Base-by-base conservation (phyloP, 768 basidiomycete genomes). In the Pholiota conissans region DNA sequence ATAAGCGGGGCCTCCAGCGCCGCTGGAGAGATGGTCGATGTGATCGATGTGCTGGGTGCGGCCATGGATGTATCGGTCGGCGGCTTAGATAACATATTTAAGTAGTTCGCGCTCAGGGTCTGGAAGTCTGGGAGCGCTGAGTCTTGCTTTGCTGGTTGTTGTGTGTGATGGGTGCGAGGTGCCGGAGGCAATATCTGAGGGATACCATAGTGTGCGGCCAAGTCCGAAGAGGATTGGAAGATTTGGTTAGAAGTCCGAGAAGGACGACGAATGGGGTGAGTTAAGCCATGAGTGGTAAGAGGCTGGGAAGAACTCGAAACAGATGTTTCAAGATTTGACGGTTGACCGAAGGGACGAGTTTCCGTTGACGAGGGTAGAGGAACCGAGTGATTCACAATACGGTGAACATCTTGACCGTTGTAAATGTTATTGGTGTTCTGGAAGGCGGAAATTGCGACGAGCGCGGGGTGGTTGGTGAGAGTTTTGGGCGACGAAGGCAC, bases 121-220 rank as follows among this genome's bases (percentile, higher is more conserved):
- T 74, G 61, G 66, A 83, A 81, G 65, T 86, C 80, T 57, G 75
- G 55, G 55, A 73, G 46, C 48, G 67, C 62, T 53, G 70, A 55
- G 34, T 66, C 69, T 57, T 72, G 65, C 65, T 68, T 39, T 64
- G 74, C 67, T 61, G 71, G 52, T 61, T 76, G 67, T 57, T 76
- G 72, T 65, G 76, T 71, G 81, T 78, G 63, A 76, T 78, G 69
- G 18, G 84, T 83, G 53, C 83, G 80, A 59, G 89, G 89, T 55
- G 84, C 82, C 52, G 83, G 84, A 46, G 90, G 89, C 48, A 91
- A 72, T 61, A 78, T 81, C 63, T 84, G 82, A 59, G 90, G 89
- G 69, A 91, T 84, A 74, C 89, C 89, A 89, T 90, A 85, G 57
- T 90, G 89, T 67, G 84, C 78, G 65, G 88, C 85, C 56, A 89